phyloP scores from a whole-genome alignment of 176 grass and related monocot genomes.

The Avena atlantica region DNA sequence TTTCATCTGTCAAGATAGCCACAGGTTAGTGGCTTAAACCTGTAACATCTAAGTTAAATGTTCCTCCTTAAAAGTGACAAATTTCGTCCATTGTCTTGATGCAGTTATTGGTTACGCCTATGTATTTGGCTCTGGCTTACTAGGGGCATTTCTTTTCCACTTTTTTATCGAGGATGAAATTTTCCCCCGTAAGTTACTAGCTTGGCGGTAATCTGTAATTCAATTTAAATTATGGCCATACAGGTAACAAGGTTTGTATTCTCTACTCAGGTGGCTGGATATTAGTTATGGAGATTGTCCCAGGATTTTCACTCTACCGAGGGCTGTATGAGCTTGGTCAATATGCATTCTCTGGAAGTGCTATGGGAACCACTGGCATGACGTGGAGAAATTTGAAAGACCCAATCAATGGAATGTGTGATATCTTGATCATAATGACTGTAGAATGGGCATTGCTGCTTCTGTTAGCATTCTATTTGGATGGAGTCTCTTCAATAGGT shows the following conservation, averaged over 20 bases:
- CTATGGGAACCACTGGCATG: constrained; percentile 55
- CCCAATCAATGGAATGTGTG: constrained; percentile 62
- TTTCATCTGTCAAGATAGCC: constrained; percentile 62
- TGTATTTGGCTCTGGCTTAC: constrained; percentile 76
- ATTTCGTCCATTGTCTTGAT: background rate
- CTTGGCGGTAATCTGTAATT: constrained; percentile 25
- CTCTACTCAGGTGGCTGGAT: constrained; percentile 46
- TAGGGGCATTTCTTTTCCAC: constrained; percentile 71
- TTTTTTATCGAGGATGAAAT: constrained; percentile 62
- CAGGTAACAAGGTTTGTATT: constrained; percentile 34
- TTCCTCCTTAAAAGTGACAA: constrained; percentile 14
- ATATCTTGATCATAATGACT: constrained; percentile 60
- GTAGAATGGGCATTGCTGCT: constrained; percentile 71
- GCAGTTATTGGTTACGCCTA: constrained; percentile 72
- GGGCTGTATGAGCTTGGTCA: constrained; percentile 76
- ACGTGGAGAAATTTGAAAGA: constrained; percentile 61
- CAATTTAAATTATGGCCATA: constrained; percentile 17
- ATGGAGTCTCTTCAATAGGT: constrained; percentile 42
- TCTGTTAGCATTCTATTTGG: constrained; percentile 58
- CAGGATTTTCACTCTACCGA: constrained; percentile 74
- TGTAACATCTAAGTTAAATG: constrained; percentile 22
- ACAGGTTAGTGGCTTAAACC: constrained; percentile 55
- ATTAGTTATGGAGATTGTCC: constrained; percentile 70
- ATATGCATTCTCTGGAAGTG: constrained; percentile 56
- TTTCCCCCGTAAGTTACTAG: constrained; percentile 66